Evolutionary conservation across 805 yeast genomes (phyloP).

Genomic region (Teunomyces panamensis): DNA sequence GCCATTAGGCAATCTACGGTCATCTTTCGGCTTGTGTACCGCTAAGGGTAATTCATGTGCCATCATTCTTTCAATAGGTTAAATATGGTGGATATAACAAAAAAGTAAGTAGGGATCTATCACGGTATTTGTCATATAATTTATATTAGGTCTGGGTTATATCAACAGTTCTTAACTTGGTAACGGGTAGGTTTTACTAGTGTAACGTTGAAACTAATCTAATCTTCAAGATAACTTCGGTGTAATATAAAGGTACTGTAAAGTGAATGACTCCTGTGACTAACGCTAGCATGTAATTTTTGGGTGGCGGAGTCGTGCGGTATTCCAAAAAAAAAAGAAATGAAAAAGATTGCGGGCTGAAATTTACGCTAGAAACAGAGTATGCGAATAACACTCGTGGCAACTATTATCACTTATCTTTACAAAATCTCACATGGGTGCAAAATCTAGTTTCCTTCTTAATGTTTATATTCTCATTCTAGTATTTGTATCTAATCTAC

Average conservation of each 20-base stretch:
- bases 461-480: background rate
- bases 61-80: conserved; percentile 19
- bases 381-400: too few species aligned
- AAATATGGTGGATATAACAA: background rate
- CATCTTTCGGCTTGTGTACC: conserved; percentile 15
- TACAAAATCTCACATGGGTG: background rate
- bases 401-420: too few species aligned
- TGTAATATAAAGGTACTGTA: background rate
- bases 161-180: conserved; percentile 1
- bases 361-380: background rate
- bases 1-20: conserved; percentile 28
- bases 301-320: background rate
- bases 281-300: background rate
- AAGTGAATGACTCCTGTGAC: background rate
- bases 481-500: background rate
- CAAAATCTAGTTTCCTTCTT: background rate
- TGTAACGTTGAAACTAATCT: conserved; percentile 1
- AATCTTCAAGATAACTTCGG: background rate
- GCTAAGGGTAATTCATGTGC: conserved; percentile 33
- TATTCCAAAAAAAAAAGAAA: background rate
- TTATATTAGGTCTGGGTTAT: background rate
- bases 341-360: background rate
- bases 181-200: background rate
- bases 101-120: background rate
- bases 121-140: background rate